Base-by-base conservation (phyloP, 345 rosid genomes). In the Gossypium turneri region DNA sequence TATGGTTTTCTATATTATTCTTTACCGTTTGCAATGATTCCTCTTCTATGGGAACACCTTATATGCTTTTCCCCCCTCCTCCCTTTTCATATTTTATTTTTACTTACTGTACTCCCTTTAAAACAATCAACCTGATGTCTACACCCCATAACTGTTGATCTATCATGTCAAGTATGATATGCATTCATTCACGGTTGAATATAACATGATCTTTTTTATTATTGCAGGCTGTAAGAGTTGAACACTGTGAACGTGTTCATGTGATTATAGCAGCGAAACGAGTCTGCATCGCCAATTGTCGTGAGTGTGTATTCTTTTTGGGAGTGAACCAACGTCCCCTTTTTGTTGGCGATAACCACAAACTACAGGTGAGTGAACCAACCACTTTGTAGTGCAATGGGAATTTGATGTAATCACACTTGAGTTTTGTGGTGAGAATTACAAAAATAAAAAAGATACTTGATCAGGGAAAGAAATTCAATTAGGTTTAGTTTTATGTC, bases 181-280 rank as follows among this genome's bases (percentile, higher is more conserved):
- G 57, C 38, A 59, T 12, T 65, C 17, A 24, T 27, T 53, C 67
- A 48, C 17, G 62, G 57, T 19, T 43, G 62, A 56, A 48, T 59
- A 9, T 61, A 51, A 48, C 16, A 12, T 27, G 72, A 53, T 72
- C 73, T 76, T 17, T 38, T 82, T 61, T 50, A 20, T 79, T 65
- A 47, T 74, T 81, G 48, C 88, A 96, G 99, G 94, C 97, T 56
- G 85, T 93, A 55, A 88, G 91, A 87, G 81, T 96, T 80, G 99
- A 96, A 77, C 99, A 96, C 76, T 96, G 99, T 73, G 99, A 96
- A 82, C 88, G 99, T 75, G 99, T 96, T 79, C 99, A 96, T 89
- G 92, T 96, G 75, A 90, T 93, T 79, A 85, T 85, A 22, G 94
- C 97, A 25, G 83, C 98, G 41, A 96, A 90, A 79, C 90, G 98